These are phyloP conservation scores for Chalciporus sp. DNA, from an alignment of 1,284 basidiomycete genomes.

Conservation along the genomic window DNA sequence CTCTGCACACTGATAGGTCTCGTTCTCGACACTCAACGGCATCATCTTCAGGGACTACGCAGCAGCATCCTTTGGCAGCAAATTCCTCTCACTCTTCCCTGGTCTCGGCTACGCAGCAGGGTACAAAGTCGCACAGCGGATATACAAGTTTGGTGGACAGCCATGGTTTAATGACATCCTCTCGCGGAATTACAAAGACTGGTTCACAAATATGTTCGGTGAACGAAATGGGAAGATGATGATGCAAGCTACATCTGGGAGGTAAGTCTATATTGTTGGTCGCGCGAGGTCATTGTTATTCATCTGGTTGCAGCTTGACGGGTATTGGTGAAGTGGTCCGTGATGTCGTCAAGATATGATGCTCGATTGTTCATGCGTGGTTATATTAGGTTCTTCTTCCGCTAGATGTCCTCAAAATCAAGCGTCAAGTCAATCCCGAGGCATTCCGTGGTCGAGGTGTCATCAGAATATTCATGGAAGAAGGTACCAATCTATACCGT, in stretches of 20 bases:
- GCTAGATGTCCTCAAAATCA: constrained; percentile 97
- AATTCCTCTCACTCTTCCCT: constrained; percentile 92
- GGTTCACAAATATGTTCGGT: constrained; percentile 87
- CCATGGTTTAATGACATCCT: constrained; percentile 97
- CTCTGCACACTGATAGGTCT: constrained; percentile 48
- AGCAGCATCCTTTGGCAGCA: constrained; percentile 63
- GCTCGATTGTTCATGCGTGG: background rate
- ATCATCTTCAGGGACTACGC: constrained; percentile 92
- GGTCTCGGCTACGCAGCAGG: constrained; percentile 98
- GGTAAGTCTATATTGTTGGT: constrained; percentile 46
- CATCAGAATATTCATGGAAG: constrained; percentile 88
- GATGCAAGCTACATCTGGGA: constrained; percentile 94
- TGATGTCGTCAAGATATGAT: constrained; percentile 11
- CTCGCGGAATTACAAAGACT: constrained; percentile 71
- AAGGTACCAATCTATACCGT: constrained; percentile 90
- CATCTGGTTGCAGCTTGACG: constrained; percentile 64
- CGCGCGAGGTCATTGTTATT: background rate
- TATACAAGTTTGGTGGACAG: constrained; percentile 99
- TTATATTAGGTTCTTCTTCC: constrained; percentile 78
- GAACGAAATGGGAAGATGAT: constrained; percentile 95
- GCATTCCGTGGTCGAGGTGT: constrained; percentile 93
- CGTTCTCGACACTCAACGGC: constrained; percentile 59
- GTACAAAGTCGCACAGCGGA: constrained; percentile 92
- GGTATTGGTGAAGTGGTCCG: constrained; percentile 96
- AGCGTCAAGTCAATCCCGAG: constrained; percentile 96